Conservation (phyloP, 192 early-diverging fungal species). For the Backusella tuberculispora region DNA sequence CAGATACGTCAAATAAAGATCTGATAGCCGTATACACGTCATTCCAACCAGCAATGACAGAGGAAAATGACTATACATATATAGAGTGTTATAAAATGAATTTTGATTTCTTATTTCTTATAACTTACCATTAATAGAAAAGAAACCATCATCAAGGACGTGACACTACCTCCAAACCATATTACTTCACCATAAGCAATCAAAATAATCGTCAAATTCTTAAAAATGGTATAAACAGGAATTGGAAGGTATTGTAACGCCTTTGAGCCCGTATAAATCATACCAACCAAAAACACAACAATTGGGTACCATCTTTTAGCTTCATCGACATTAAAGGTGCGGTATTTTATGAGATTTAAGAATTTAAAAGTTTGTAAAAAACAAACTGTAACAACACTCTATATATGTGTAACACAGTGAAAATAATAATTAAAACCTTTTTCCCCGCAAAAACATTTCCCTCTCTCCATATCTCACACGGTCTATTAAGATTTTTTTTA, state of each 20-base stretch:
- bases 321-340: slow-evolving; percentile 56
- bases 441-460: neutral
- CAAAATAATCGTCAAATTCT: slow-evolving; percentile 95
- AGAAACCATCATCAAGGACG: slow-evolving; percentile 74
- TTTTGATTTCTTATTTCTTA: neutral
- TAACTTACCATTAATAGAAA: slow-evolving; percentile 75
- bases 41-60: slow-evolving; percentile 82
- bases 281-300: slow-evolving; percentile 78
- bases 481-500: slow-evolving; percentile 14
- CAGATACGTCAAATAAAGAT: neutral
- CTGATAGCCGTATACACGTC: slow-evolving; percentile 51
- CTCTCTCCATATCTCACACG: neutral
- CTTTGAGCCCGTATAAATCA: slow-evolving; percentile 97
- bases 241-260: slow-evolving; percentile 89
- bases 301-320: slow-evolving; percentile 81
- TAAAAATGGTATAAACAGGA: slow-evolving; percentile 95
- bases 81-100: neutral
- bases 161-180: slow-evolving; percentile 80
- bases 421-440: slow-evolving; percentile 21
- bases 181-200: slow-evolving; percentile 91
- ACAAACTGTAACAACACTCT: slow-evolving; percentile 61
- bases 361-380: slow-evolving; percentile 57
- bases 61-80: slow-evolving; percentile 66
- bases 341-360: slow-evolving; percentile 59
- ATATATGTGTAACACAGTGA: slow-evolving; percentile 13